Evolutionary conservation across 768 basidiomycete genomes (phyloP), one percentile per base, ranked within the genome.

Genomic region (Boletus vermiculosoides): DNA sequence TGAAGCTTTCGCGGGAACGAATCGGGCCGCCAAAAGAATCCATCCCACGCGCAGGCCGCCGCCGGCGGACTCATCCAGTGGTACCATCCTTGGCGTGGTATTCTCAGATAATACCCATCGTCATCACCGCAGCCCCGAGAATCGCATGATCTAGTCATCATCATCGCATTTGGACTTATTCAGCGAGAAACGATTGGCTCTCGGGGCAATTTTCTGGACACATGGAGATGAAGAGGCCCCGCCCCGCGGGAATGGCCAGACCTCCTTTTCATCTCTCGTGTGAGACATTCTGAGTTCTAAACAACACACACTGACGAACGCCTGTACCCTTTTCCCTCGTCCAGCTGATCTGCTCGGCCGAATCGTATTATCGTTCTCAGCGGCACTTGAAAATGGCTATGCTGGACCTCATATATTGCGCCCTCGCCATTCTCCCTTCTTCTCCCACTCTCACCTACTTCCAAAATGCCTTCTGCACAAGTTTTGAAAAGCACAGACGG

Each of bases 391-490:
- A 69, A 68, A 51, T 31, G 53, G 39, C 20, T 50, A 22, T 23
- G 40, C 45, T 12, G 33, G 2, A n/a, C 50, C 50, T 55, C 62
- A 58, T 66, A 57, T 61, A 63, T 41, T 16, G n/a, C 39, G 18
- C 34, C 48, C 15, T 33, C 47, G 5, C 25, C 16, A 23, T 20
- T 46, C 31, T 52, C 34, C 11, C 36, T 45, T 33, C 41, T 46
- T 50, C 47, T 18, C 47, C 30, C 59, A 40, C 37, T 61, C 25
- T 52, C 59, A 8, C 39, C 42, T 22, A 28, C 37, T n/a, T 30
- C 28, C 11, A 57, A 44, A n/a, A 91, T 91, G 89, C 82, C 89
- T 63, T 82, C 88, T 60, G 62, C 80, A 56, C 80, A 85, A 70
- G 82, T 87, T 46, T 75, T 79, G 67, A 72, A 76, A 36, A 64